Conservation (phyloP, 495 filamentous ascomycete species). For the Trichoderma asperelloides region DNA sequence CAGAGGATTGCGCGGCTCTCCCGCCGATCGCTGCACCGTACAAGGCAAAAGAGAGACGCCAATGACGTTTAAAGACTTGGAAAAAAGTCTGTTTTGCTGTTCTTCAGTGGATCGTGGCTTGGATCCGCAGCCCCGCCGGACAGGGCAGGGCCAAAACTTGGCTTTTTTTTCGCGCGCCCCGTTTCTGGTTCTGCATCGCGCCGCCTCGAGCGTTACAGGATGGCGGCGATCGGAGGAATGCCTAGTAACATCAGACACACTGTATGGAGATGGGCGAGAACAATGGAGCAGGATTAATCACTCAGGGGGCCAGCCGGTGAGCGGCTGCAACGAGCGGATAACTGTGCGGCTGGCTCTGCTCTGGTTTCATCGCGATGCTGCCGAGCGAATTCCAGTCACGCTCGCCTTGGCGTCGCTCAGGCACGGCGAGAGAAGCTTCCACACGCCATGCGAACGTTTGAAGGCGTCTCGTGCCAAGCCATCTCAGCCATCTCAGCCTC, state of each 20-base stretch:
- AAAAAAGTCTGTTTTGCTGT: neutral
- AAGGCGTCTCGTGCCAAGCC: no score
- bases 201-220: constrained; percentile 1
- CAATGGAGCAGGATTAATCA: neutral
- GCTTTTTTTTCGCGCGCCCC: neutral
- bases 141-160: neutral
- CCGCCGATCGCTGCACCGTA: neutral
- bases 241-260: neutral
- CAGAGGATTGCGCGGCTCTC: neutral
- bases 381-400: no score
- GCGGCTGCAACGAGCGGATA: neutral
- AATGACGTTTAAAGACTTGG: neutral
- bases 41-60: neutral
- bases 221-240: neutral
- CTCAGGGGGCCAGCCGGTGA: neutral
- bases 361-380: no score
- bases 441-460: no score
- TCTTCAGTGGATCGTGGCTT: neutral
- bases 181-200: neutral
- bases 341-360: no score
- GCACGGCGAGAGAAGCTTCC: no score
- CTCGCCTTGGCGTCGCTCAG: no score
- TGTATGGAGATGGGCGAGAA: neutral
- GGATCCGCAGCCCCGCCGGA: neutral
- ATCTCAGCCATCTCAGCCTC: no score